Base-by-base conservation (phyloP, 768 basidiomycete species). In the Fomitopsis pulvina region DNA sequence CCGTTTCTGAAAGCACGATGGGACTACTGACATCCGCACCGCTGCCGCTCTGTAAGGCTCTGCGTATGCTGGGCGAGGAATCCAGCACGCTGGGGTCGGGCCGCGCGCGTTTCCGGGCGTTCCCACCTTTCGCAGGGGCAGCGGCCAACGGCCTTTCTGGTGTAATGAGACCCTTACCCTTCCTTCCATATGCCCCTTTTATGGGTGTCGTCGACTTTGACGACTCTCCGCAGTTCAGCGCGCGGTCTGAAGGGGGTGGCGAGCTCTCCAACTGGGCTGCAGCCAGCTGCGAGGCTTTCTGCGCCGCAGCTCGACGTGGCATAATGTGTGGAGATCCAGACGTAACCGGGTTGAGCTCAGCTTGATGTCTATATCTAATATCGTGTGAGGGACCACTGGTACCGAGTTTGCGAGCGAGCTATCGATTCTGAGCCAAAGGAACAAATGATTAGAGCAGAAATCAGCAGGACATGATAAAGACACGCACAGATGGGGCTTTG, bases 201-300 rank as follows among this genome's bases (percentile, higher is more conserved):
- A 56, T 55, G 5, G 45, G 41, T 34, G 52, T 48, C 48, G 41
- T 56, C 22, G 46, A 41, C 18, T 48, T 50, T 2, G 57, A 56
- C 3, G 59, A 56, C 47, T 57, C 59, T n/a, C 61, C 56, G 38
- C 58, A 59, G 12, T 53, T n/a, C 14, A 43, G 41, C 2, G 6
- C 50, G n/a, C 40, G 52, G 37, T 57, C 62, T 24, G 27, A 48
- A 11, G 57, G 58, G 7, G 57, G 50, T 9, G 57, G 55, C 7
- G 62, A 61, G 30, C 57, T 60, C 25, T 52, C 48, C 21, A 60
- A 52, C 51, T 63, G 62, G 46, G 58, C 57, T 11, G 60, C 60
- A 14, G 59, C 55, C 5, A 57, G 50, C 26, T 43, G 47, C 14
- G 57, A 50, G 10, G 62, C 57, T 29, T 48, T 57, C 22, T 47